Base-by-base conservation (phyloP, 371 early-diverging fungal genomes). In the Syncephalastrum sp. region DNA sequence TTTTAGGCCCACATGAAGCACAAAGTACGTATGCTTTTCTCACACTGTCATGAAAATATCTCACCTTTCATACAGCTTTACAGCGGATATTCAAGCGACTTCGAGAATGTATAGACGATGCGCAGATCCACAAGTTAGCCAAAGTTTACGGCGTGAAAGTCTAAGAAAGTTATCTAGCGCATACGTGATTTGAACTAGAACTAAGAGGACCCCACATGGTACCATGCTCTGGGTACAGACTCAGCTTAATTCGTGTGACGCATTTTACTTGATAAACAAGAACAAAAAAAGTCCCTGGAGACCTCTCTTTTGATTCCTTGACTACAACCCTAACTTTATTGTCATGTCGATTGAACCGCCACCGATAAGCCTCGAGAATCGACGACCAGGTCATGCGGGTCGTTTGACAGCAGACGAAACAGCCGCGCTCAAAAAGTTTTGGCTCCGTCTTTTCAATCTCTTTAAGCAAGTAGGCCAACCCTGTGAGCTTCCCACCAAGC, bases 1-100 rank as follows among this genome's bases (percentile, higher is more conserved):
- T 91, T 57, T 58, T 88, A 57, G 69, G 70, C 15, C 69, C 67
- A 33, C 63, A 67, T 5, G 84, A 87, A 17, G 78, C 77, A 63
- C 63, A 73, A 72, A 84, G 89, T 85, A 73, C 45, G 43, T 42
- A 3, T 49, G 13, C 17, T 19, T 55, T 46, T 15, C 41, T 21
- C 46, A 29, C 23, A 29, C 50, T 42, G 42, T 21, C 14, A 42
- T 14, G 33, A 8, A 33, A 5, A 33, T 2, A 10, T 33, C 38
- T 33, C 38, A 33, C 38, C 12, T 2, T 33, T 33, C 12, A 33
- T 33, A 12, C 38, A 63, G 63, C 42, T 15, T 47, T 63, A 42
- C 53, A 58, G 42, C 13, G 46, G 16, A 29, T 63, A 16, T 58
- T 63, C 42, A 29, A 29, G 15, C 16, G 46, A 13, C 17, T 58